A percentile compares a stretch with the other conserved stretches of the same genome.
Evolutionary conservation across 352 stramenopile species (phyloP).

Genomic region (Pythium brassicae): DNA sequence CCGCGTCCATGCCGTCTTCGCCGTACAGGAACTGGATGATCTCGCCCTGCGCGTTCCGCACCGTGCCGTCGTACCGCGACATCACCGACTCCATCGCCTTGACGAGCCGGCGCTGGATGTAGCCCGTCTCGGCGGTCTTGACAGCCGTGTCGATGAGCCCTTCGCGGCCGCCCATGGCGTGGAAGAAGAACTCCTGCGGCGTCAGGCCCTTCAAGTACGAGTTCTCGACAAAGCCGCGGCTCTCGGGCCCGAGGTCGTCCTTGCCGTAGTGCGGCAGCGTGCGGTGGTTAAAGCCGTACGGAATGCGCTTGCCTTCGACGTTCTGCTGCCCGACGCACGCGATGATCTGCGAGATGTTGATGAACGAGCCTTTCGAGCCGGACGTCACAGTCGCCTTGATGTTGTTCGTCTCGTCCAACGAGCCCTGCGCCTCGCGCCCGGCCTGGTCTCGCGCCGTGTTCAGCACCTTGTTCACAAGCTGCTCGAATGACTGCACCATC

Average conservation of each 20-base stretch:
- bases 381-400: conserved; percentile 99
- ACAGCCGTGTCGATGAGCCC: conserved; percentile 99
- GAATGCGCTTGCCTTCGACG: conserved; percentile 97
- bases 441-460: conserved; percentile 86
- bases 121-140: conserved; percentile 99
- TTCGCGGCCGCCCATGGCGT: conserved; percentile 99
- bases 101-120: conserved; percentile 99
- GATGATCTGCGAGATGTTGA: conserved; percentile 99
- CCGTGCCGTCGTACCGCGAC: conserved; percentile 97
- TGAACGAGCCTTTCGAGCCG: conserved; percentile 99
- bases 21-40: conserved; percentile 91
- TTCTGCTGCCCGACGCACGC: conserved; percentile 98
- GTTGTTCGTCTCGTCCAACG: conserved; percentile 96
- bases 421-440: conserved; percentile 75
- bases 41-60: conserved; percentile 92
- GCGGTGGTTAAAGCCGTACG: conserved; percentile 92
- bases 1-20: conserved; percentile 99
- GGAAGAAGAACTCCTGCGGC: conserved; percentile 99
- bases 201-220: conserved; percentile 96
- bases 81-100: conserved; percentile 99
- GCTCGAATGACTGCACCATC: conserved; percentile 99
- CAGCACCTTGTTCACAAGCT: conserved; percentile 96
- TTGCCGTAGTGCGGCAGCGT: conserved; percentile 96
- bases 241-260: conserved; percentile 98
- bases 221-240: conserved; percentile 99